A percentile compares a stretch with the other conserved stretches of the same genome.
Conservation (phyloP, 257 asterid species). For the Paraleonurus japonicus region DNA sequence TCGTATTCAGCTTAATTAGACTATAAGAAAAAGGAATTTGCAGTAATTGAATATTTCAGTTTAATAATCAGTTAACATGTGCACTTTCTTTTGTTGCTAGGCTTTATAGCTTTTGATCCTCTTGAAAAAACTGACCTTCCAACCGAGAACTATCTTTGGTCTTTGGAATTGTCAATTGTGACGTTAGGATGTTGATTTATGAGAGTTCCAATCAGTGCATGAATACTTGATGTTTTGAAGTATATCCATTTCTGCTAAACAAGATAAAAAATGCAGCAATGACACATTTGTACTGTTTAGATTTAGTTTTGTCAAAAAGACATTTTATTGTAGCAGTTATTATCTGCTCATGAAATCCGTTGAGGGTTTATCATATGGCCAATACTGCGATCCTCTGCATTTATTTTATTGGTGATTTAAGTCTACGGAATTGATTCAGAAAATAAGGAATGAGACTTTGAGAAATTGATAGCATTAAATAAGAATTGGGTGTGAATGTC, state of each 20-base stretch:
- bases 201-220: conserved; percentile 1
- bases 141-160: background rate
- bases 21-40: background rate
- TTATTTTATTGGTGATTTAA: conserved; percentile 9
- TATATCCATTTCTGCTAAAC: background rate
- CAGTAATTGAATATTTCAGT: background rate
- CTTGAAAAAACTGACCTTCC: conserved; percentile 1
- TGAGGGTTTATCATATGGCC: background rate
- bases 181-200: background rate
- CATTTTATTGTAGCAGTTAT: background rate
- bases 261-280: background rate
- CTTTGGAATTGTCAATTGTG: background rate
- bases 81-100: background rate
- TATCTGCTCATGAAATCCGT: conserved; percentile 4
- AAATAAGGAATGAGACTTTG: conserved; percentile 1
- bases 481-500: background rate
- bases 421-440: background rate
- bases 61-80: background rate
- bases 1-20: background rate
- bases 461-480: background rate
- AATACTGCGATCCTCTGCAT: background rate
- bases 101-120: background rate
- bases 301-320: conserved; percentile 4
- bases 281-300: background rate
- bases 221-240: background rate